These are phyloP conservation scores for Lolium perenne DNA, from an alignment of 176 grass and related monocot genomes.

Conservation along the genomic window DNA sequence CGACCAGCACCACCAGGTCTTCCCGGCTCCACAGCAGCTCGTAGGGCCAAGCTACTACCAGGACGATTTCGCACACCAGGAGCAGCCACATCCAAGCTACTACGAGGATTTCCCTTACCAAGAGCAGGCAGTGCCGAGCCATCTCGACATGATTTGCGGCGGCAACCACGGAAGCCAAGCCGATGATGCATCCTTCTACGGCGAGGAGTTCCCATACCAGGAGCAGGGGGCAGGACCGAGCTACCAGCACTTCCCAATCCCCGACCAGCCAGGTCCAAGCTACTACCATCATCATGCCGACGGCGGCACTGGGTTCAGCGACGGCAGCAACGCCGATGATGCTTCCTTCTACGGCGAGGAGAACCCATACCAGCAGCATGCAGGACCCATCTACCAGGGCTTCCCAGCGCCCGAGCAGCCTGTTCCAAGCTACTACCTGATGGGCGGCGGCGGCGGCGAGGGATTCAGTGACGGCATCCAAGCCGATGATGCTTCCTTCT, in stretches of 20 bases:
- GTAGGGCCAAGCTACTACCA: background rate
- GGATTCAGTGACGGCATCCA: background rate
- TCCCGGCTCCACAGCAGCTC: background rate
- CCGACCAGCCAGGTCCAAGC: too few relatives aligned
- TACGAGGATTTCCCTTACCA: background rate
- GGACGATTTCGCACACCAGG: background rate
- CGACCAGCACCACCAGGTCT: background rate
- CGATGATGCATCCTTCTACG: background rate
- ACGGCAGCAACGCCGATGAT: background rate
- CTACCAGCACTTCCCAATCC: too few relatives aligned
- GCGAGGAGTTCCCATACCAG: background rate
- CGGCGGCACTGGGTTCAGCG: background rate
- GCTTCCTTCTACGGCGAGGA: background rate
- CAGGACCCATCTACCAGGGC: too few relatives aligned
- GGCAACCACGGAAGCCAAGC: background rate
- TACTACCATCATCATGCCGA: background rate
- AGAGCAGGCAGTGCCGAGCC: background rate
- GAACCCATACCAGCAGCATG: too few relatives aligned
- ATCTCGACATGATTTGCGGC: too few relatives aligned
- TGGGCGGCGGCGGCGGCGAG: background rate
- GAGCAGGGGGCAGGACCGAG: too few relatives aligned
- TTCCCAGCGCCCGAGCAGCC: too few relatives aligned
- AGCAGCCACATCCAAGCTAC: background rate
- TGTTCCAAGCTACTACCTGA: background rate
- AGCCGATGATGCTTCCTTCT: background rate